These are phyloP conservation scores for Chaetomiaceae sp. DNA, from an alignment of 2,329 filamentous ascomycete species.

Conservation along the genomic window DNA sequence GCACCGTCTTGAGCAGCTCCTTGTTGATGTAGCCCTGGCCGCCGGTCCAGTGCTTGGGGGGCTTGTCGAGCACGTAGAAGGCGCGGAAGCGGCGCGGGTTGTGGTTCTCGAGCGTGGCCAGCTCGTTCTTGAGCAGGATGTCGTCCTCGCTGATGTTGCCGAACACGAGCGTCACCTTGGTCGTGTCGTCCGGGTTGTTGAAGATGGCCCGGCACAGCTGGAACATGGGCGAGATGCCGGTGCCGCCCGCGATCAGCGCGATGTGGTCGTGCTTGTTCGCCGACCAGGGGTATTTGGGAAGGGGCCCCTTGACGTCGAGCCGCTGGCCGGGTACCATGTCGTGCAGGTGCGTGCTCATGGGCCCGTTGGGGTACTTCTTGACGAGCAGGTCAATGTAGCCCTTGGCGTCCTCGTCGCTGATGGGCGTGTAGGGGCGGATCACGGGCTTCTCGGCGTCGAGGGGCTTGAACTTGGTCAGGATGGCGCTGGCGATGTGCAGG, in stretches of 20 bases:
- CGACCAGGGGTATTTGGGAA: conserved; percentile 88
- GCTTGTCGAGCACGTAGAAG: conserved; percentile 90
- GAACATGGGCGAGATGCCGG: conserved; percentile 97
- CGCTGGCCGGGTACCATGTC: conserved; percentile 74
- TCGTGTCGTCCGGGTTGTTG: conserved; percentile 94
- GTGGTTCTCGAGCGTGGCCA: conserved; percentile 83
- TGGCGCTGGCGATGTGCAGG: conserved; percentile 73
- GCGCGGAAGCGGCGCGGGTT: conserved; percentile 93
- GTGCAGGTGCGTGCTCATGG: conserved; percentile 90
- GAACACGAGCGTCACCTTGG: conserved; percentile 92
- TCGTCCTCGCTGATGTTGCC: conserved; percentile 88
- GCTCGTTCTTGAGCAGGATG: conserved; percentile 83
- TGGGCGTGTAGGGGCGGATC: conserved; percentile 88
- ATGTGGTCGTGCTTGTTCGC: conserved; percentile 92
- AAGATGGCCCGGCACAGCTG: conserved; percentile 89
- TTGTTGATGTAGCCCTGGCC: conserved; percentile 79
- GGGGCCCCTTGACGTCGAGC: conserved; percentile 89
- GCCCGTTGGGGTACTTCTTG: conserved; percentile 85
- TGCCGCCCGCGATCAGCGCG: conserved; percentile 84
- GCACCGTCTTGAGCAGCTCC: conserved; percentile 88
- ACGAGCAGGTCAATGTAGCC: conserved; percentile 86
- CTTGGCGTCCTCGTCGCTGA: conserved; percentile 75
- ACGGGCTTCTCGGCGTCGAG: conserved; percentile 79
- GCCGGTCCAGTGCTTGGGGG: conserved; percentile 70
- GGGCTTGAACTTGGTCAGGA: conserved; percentile 89